Evolutionary conservation across 2,329 filamentous ascomycete species (phyloP).

Genomic region (Ophiostoma novo-ulmi): DNA sequence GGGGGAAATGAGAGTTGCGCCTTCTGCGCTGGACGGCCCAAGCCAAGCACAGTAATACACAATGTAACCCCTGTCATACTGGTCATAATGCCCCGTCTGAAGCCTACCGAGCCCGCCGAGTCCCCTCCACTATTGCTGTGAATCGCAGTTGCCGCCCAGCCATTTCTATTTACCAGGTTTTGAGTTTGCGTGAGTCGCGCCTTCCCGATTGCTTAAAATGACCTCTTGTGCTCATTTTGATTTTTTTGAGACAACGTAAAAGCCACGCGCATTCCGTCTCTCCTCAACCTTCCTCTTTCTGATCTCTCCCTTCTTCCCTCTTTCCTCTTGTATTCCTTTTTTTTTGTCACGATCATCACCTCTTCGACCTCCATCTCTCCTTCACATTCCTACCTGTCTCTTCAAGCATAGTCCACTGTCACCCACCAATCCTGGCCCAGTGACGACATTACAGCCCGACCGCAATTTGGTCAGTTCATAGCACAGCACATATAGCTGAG

Average conservation of each 20-base stretch:
- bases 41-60: conserved; percentile 14
- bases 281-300: conserved; percentile 14
- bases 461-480: neutral
- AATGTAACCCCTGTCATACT: conserved; percentile 6
- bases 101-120: conserved; percentile 7
- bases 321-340: neutral
- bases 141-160: conserved; percentile 14
- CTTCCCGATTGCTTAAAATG: conserved; percentile 20
- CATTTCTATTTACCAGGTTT: conserved; percentile 15
- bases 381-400: conserved; percentile 7
- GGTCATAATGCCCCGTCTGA: conserved; percentile 3
- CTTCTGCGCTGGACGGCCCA: conserved; percentile 8
- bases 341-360: neutral
- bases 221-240: conserved; percentile 16
- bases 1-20: conserved; percentile 21
- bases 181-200: conserved; percentile 8
- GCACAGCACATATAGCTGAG: conserved; percentile 4
- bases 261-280: conserved; percentile 17
- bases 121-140: conserved; percentile 14
- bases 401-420: neutral
- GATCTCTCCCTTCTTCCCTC: conserved; percentile 1
- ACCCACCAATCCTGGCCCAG: neutral
- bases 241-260: conserved; percentile 19
- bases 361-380: neutral
- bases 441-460: conserved; percentile 21